Percentiles rank a stretch among this genome's conserved stretches.
Evolutionary conservation across 129 eudicot species (phyloP).

Genomic region (Lactuca sativa): DNA sequence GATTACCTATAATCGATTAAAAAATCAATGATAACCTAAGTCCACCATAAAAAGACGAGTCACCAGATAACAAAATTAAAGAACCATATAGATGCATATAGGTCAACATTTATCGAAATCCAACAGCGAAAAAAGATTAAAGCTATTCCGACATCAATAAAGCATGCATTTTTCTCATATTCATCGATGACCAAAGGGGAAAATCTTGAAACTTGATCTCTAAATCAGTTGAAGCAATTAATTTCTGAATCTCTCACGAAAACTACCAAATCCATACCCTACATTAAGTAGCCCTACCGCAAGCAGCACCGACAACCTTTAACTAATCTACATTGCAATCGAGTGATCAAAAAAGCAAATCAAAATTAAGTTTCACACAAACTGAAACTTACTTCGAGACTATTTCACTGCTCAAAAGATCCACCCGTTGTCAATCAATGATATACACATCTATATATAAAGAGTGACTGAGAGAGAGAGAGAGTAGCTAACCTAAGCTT

Average conservation of each 20-base stretch:
- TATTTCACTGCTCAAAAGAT: conserved; percentile 3
- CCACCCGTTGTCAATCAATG: conserved; percentile 15
- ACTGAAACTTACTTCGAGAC: conserved; percentile 6
- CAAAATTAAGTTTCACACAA: not conserved
- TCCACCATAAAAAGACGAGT: not conserved
- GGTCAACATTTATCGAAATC: not conserved
- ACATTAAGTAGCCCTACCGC: not conserved
- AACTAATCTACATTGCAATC: conserved; percentile 21
- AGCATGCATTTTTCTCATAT: conserved; percentile 4
- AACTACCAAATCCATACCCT: conserved; percentile 15
- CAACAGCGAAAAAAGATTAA: not conserved
- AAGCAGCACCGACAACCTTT: conserved; percentile 3
- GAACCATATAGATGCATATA: not conserved
- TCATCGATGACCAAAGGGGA: not conserved
- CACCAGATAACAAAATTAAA: not conserved
- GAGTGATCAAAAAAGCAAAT: conserved; percentile 12
- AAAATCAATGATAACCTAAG: not conserved
- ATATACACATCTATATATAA: not conserved
- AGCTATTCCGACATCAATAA: conserved; percentile 11
- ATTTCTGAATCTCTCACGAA: not conserved
- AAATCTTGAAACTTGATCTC: conserved; percentile 14
- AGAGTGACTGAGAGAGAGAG: not conserved
- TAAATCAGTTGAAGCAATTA: conserved; percentile 12
- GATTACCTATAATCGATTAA: conserved; percentile 22
- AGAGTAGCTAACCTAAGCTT: conserved; percentile 17